Percentiles rank a stretch among this genome's conserved stretches.
phyloP scores from a whole-genome alignment of 1,139 yeast species.

The Saccharomyces hybrid region DNA sequence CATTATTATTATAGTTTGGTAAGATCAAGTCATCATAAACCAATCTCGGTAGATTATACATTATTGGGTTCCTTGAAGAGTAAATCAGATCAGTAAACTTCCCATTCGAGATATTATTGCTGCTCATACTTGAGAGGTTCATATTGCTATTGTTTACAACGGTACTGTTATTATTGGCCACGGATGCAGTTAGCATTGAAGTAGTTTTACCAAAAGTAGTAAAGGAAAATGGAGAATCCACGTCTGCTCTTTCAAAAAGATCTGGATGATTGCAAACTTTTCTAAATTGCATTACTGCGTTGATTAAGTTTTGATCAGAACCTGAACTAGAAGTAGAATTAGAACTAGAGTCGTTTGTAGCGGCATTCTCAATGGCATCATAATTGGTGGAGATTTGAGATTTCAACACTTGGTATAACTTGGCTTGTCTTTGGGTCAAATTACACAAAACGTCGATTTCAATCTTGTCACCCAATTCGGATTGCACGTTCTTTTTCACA shows the following conservation, averaged over 20 bases:
- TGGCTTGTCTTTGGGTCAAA: constrained; percentile 81
- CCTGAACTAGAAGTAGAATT: not conserved
- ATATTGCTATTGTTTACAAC: constrained; percentile 8
- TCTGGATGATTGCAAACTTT: constrained; percentile 98
- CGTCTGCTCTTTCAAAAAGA: constrained; percentile 93
- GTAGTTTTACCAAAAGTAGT: constrained; percentile 70
- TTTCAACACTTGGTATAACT: constrained; percentile 75
- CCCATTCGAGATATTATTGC: constrained; percentile 32
- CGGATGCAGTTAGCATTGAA: constrained; percentile 30
- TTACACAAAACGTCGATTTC: constrained; percentile 92
- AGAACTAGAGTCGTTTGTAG: constrained; percentile 31
- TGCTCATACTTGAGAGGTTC: not conserved
- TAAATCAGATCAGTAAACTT: constrained; percentile 57
- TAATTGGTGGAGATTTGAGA: constrained; percentile 77
- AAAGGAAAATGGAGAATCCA: constrained; percentile 72
- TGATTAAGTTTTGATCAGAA: constrained; percentile 69
- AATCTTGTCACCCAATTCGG: constrained; percentile 93
- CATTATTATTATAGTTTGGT: constrained; percentile 40
- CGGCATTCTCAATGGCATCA: constrained; percentile 75
- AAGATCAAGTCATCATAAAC: constrained; percentile 63
- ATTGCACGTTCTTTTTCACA: constrained; percentile 93
- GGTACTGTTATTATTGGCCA: constrained; percentile 1
- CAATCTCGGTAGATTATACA: constrained; percentile 54
- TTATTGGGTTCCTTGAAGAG: constrained; percentile 56
- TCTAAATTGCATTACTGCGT: constrained; percentile 96